These are phyloP conservation scores for Candida sojae DNA, from an alignment of 1,139 yeast species.

Conservation along the genomic window DNA sequence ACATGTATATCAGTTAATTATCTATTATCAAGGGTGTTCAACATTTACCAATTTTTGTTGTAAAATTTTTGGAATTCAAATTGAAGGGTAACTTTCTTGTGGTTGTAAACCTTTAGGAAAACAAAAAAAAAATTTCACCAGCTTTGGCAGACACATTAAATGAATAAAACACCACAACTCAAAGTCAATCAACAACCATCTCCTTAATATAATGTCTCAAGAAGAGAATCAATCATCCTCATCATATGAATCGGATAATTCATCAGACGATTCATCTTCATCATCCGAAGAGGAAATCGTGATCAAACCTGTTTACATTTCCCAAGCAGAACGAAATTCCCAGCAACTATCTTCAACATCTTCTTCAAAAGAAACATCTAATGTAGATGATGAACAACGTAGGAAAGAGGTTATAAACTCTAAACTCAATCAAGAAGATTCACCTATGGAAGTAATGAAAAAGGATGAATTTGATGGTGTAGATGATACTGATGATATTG, in stretches of 20 bases:
- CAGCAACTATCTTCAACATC: neutral
- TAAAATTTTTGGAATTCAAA: too few species aligned
- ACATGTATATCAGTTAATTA: too few species aligned
- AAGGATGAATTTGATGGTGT: conserved; percentile 25
- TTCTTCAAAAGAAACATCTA: neutral
- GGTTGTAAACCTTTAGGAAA: neutral
- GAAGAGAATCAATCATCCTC: conserved; percentile 7
- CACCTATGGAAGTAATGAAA: neutral
- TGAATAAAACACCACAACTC: neutral
- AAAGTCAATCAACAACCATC: neutral
- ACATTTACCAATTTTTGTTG: too few species aligned
- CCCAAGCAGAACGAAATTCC: conserved; percentile 9
- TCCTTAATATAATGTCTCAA: too few species aligned
- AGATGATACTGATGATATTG: conserved; percentile 43
- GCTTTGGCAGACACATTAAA: neutral
- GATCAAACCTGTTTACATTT: conserved; percentile 13
- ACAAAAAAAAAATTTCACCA: neutral
- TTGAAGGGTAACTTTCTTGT: too few species aligned
- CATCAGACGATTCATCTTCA: conserved; percentile 6
- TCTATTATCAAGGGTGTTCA: too few species aligned
- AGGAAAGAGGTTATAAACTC: conserved; percentile 9
- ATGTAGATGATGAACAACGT: conserved; percentile 2
- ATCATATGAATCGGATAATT: conserved; percentile 6
- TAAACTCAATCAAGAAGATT: conserved; percentile 9
- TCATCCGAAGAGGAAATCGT: conserved; percentile 8